phyloP scores from a whole-genome alignment of 208 protist species.

The Crithidia acanthocephali region DNA sequence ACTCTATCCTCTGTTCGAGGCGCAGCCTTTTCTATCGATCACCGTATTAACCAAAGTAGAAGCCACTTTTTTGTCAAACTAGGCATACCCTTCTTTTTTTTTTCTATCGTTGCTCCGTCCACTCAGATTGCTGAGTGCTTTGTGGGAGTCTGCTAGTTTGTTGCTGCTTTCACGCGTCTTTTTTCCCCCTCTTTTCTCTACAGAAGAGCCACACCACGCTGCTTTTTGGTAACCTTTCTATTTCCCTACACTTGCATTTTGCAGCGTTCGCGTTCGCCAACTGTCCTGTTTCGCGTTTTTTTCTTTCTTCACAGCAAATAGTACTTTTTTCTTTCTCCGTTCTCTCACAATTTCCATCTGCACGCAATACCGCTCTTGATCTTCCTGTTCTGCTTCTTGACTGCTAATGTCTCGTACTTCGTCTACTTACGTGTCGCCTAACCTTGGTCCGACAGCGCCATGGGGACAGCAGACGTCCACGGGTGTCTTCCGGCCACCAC shows the following conservation, averaged over 20 bases:
- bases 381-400: slow-evolving; percentile 16
- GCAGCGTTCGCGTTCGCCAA: no score
- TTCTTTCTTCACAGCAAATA: no score
- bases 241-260: no score
- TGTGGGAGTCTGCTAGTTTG: background rate
- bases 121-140: background rate
- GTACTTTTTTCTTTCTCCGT: no score
- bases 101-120: background rate
- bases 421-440: slow-evolving; percentile 66
- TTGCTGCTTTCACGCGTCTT: background rate
- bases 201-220: background rate
- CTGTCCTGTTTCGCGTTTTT: no score
- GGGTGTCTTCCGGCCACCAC: slow-evolving; percentile 75
- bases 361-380: background rate
- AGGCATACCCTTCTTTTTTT: no score
- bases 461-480: slow-evolving; percentile 72
- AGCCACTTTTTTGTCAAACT: no score
- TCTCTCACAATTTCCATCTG: background rate
- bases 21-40: no score
- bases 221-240: no score
- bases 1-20: no score
- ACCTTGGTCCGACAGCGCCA: slow-evolving; percentile 55
- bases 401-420: slow-evolving; percentile 35
- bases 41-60: no score
- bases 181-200: background rate